Percentiles rank a stretch among this genome's conserved stretches.
Conservation (phyloP, 768 basidiomycete genomes). For the Auricularia auricula-judae region DNA sequence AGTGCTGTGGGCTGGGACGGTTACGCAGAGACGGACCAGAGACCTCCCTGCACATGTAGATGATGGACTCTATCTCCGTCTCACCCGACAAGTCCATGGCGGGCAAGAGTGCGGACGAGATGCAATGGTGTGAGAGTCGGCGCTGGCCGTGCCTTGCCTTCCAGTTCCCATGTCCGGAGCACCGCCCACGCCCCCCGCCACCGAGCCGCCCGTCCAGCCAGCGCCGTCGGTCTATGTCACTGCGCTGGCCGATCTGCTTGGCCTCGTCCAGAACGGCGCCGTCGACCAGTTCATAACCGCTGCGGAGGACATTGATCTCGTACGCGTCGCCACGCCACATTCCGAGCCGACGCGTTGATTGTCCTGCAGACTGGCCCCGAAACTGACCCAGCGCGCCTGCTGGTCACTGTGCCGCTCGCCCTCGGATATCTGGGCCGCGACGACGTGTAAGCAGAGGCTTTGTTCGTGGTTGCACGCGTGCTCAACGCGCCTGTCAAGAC, state of each 20-base stretch:
- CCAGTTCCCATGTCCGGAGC: slow-evolving; percentile 23
- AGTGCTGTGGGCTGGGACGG: not conserved
- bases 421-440: slow-evolving; percentile 55
- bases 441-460: slow-evolving; percentile 37
- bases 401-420: slow-evolving; percentile 48
- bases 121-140: not conserved
- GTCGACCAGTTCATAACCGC: slow-evolving; percentile 8
- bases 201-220: slow-evolving; percentile 23
- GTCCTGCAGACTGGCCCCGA: slow-evolving; percentile 20
- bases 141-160: not conserved
- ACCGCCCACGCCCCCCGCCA: slow-evolving; percentile 29
- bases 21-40: slow-evolving; percentile 46
- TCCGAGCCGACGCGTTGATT: slow-evolving; percentile 1
- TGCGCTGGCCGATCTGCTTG: slow-evolving; percentile 29
- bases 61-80: slow-evolving; percentile 71
- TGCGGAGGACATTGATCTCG: slow-evolving; percentile 30
- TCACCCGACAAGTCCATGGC: slow-evolving; percentile 51
- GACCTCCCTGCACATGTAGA: slow-evolving; percentile 84
- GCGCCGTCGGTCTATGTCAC: slow-evolving; percentile 33
- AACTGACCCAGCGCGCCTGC: slow-evolving; percentile 32
- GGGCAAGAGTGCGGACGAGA: not conserved
- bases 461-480: not conserved
- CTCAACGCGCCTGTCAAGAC: slow-evolving; percentile 23
- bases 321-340: slow-evolving; percentile 25
- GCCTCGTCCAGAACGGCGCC: slow-evolving; percentile 39